Evolutionary conservation across 768 basidiomycete species (phyloP), one percentile per base, ranked within the genome.

Genomic region (Russula vinacea): DNA sequence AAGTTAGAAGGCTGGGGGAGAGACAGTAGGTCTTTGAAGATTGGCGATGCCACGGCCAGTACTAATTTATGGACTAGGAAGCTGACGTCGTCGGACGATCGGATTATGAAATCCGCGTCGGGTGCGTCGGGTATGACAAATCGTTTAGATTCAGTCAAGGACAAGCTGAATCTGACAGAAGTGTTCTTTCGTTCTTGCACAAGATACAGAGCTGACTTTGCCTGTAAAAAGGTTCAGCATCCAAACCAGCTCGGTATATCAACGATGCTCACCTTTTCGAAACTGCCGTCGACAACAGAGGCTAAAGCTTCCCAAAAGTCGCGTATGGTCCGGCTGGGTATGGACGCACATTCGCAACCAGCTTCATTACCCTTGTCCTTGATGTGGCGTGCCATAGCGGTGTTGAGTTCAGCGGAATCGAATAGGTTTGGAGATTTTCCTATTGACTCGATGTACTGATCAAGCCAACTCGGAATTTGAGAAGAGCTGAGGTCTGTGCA

Each of bases 21-120:
- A 5, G 62, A 62, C n/a, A 68, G 52, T 59, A 64, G 24, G 51
- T 62, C 61, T 3, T 11, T 42, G 42, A 68, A 68, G 19, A 68
- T 29, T 24, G 39, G 61, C 0, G 66, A 68, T 6, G 58, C 35
- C 2, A 22, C 7, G 26, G 44, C n/a, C 5, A 68, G 19, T 45
- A 52, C 44, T 0, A 32, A 14, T 32, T 68, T 68, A 49, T 62
- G 58, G 9, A 63, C 45, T 19, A 33, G 55, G 45, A 59, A 68
- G 11, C 57, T 16, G n/a, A 40, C 22, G 24, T 29, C 6, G 24
- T 62, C 64, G 7, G 49, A 65, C 0, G 64, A 65, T 26, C 42
- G 60, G 6, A 65, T 33, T n/a, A 60, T 39, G 17, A 60, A 2
- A 33, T 60, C 51, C 0, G 54, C 32, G 1, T 58, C 45, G 5